phyloP scores from a whole-genome alignment of 2,329 filamentous ascomycete species.

The Erysiphe pulchra region DNA sequence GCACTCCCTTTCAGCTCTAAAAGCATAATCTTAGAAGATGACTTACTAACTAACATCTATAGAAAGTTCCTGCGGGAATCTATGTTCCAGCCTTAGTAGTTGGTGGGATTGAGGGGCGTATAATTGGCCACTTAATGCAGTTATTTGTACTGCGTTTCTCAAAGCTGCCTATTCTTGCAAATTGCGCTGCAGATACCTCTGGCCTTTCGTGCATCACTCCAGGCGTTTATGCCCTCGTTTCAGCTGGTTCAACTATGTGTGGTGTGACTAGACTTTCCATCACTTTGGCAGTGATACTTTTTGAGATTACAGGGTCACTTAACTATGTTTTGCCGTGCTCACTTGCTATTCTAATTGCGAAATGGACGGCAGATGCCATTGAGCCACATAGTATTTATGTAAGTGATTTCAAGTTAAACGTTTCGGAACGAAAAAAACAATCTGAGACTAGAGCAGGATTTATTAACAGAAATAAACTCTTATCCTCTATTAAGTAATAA shows the following conservation, averaged over 20 bases:
- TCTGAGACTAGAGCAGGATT: slow-evolving; percentile 30
- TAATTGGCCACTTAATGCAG: slow-evolving; percentile 67
- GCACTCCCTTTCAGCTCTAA: slow-evolving; percentile 11
- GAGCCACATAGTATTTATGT: slow-evolving; percentile 87
- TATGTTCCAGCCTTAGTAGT: slow-evolving; percentile 99
- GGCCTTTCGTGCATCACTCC: slow-evolving; percentile 76
- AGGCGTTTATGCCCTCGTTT: slow-evolving; percentile 87
- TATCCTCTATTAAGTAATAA: slow-evolving; percentile 98
- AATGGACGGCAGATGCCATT: slow-evolving; percentile 91
- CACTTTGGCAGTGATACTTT: slow-evolving; percentile 80
- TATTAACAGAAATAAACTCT: slow-evolving; percentile 87
- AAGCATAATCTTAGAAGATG: no score
- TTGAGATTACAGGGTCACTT: slow-evolving; percentile 82
- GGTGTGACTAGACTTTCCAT: slow-evolving; percentile 85
- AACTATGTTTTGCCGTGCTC: slow-evolving; percentile 93
- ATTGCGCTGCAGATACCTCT: slow-evolving; percentile 38
- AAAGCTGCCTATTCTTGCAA: slow-evolving; percentile 43
- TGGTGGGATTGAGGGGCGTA: slow-evolving; percentile 69
- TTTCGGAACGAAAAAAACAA: neutral
- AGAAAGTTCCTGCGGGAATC: slow-evolving; percentile 85
- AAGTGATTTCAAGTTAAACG: slow-evolving; percentile 15
- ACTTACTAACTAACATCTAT: neutral
- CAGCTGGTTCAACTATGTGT: slow-evolving; percentile 92
- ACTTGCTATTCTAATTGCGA: slow-evolving; percentile 73
- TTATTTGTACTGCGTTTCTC: slow-evolving; percentile 54